phyloP scores from a whole-genome alignment of 1,284 basidiomycete species.

The Erythrobasidium hasegawianum region DNA sequence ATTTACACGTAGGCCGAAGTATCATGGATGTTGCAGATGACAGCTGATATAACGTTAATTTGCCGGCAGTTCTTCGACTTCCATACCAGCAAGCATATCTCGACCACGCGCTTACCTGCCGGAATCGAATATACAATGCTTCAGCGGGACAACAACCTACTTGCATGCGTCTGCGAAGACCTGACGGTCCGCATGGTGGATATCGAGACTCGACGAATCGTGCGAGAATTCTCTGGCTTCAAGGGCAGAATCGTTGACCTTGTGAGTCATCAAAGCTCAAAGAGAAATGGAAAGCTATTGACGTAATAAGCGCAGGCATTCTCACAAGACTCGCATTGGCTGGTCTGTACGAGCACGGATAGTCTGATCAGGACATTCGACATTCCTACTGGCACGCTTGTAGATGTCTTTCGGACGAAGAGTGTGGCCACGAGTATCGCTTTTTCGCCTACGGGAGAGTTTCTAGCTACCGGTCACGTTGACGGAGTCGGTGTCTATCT shows the following conservation, averaged over 20 bases:
- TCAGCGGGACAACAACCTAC: slow-evolving; percentile 79
- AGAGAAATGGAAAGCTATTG: neutral
- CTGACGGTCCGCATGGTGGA: slow-evolving; percentile 78
- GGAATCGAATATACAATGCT: slow-evolving; percentile 68
- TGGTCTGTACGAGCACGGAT: slow-evolving; percentile 82
- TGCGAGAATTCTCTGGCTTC: slow-evolving; percentile 81
- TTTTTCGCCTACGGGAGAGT: slow-evolving; percentile 93
- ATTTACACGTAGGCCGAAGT: slow-evolving; percentile 64
- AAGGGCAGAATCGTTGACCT: slow-evolving; percentile 75
- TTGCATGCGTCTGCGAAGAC: slow-evolving; percentile 82
- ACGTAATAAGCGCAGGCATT: slow-evolving; percentile 62
- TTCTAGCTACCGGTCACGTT: slow-evolving; percentile 89
- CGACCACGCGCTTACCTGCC: slow-evolving; percentile 65
- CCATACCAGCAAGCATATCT: slow-evolving; percentile 68
- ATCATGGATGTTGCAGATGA: slow-evolving; percentile 3
- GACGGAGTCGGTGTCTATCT: slow-evolving; percentile 91
- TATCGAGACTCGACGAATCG: slow-evolving; percentile 80
- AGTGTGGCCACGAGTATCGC: slow-evolving; percentile 84
- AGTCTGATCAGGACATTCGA: slow-evolving; percentile 93
- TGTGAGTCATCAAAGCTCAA: slow-evolving; percentile 60
- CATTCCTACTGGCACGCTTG: slow-evolving; percentile 82
- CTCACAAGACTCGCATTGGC: slow-evolving; percentile 90
- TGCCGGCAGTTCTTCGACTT: slow-evolving; percentile 86
- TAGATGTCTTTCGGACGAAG: slow-evolving; percentile 87
- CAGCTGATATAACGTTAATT: neutral